Conservation (phyloP, 2,329 filamentous ascomycete genomes). For the Arthrocladium fulminans region DNA sequence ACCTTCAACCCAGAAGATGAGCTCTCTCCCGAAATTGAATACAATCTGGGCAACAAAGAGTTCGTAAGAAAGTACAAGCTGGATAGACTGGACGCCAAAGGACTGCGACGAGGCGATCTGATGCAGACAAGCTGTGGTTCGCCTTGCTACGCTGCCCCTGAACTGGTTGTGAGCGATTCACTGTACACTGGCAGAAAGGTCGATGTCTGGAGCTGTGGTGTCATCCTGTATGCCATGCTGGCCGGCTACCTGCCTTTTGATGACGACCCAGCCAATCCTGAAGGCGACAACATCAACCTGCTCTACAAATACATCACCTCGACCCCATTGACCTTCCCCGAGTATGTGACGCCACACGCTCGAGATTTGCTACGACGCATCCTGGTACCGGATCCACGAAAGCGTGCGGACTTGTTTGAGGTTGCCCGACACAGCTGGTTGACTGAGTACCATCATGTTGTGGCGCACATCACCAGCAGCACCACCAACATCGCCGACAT, state of each 20-base stretch:
- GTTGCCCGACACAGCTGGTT: conserved; percentile 97
- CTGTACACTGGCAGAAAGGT: conserved; percentile 96
- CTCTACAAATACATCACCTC: conserved; percentile 99
- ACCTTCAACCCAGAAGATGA: conserved; percentile 88
- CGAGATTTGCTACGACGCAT: conserved; percentile 87
- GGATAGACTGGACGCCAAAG: conserved; percentile 66
- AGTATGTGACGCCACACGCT: conserved; percentile 96
- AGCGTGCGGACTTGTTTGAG: conserved; percentile 91
- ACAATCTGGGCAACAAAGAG: conserved; percentile 76
- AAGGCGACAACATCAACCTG: conserved; percentile 98
- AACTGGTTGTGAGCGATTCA: conserved; percentile 94
- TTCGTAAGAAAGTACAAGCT: conserved; percentile 80
- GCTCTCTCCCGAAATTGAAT: conserved; percentile 79
- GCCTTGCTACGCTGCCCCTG: conserved; percentile 93
- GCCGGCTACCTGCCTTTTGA: conserved; percentile 96
- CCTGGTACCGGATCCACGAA: conserved; percentile 86
- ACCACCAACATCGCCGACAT: conserved; percentile 82
- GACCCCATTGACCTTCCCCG: conserved; percentile 91
- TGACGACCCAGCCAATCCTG: conserved; percentile 94
- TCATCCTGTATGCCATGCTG: conserved; percentile 98
- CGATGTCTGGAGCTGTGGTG: conserved; percentile 98
- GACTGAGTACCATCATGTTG: conserved; percentile 91
- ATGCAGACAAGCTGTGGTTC: conserved; percentile 99
- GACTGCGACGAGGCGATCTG: conserved; percentile 75
- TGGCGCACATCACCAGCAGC: conserved; percentile 93